Base-by-base conservation (phyloP, 306 rosid species). In the Quercus gilva region DNA sequence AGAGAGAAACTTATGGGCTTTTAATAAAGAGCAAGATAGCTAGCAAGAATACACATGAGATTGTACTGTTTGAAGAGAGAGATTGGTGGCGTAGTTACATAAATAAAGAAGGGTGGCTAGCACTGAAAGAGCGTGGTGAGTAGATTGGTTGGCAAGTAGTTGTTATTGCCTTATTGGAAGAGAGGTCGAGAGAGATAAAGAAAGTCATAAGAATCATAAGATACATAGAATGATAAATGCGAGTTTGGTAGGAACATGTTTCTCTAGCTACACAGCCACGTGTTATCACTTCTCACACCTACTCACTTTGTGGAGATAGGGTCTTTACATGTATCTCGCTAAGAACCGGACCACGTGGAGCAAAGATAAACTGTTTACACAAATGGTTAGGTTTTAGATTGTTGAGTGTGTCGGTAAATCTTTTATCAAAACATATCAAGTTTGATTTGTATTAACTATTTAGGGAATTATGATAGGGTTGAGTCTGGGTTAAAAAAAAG, bases 121-220 rank as follows among this genome's bases (percentile, higher is more conserved):
- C 94, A 87, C 88, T 92, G 63, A 92, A 92, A 90, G 91, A 79
- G 89, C 73, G 89, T 81, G 94, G 78, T 67, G 74, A 82, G 91
- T 83, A 79, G 90, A 92, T 90, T 90, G 83, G 88, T 84, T 83
- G 67, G 86, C 89, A 83, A 86, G 87, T 90, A 77, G 91, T 79
- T 87, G 82, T 17, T 55, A 58, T 58, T 58, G 35, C 85, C 79
- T 17, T 55, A 55, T 55, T 58, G 28, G 76, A 71, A 79, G 55
- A 51, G 11, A 6, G 43, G 8, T n/a, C 17, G 26, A 69, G 72
- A 52, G 6, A n/a, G 64, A 7, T 70, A 56, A 53, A 55, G n/a
- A 41, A 41, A 41, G 45, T 41, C 10, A 2, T 8, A 41, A 7
- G 11, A 41, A 35, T 9, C 12, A 13, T 53, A 17, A 28, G 45